Evolutionary conservation across 2,329 filamentous ascomycete species (phyloP), one percentile per base, ranked within the genome.

Genomic region (Emmonsiellopsis sp.): DNA sequence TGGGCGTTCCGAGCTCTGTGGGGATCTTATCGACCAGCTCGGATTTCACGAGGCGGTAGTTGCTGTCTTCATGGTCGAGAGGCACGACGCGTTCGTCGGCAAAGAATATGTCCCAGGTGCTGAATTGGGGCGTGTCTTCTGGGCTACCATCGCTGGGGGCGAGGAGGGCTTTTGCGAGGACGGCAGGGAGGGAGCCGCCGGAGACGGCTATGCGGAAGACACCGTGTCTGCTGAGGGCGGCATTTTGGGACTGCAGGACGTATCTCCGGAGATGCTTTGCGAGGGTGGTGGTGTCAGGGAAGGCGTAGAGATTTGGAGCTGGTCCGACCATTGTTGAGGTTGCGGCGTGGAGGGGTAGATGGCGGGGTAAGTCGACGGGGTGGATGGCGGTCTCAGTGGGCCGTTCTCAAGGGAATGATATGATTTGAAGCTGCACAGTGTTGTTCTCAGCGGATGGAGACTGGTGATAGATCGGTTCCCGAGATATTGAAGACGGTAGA

Each of bases 51-150:
- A 96, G 82, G 56, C 77, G 83, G 74, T 96, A 95, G 76, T 97
- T 98, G 76, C 90, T 95, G 75, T 98, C 92, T 60, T 83, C 80
- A 73, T 97, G 86, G 70, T 93, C 85, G 61, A 96, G 84, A 21
- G 93, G 87, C 51, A 97, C 93, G 62, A 88, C 88, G 65, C 93
- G 88, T 78, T 98, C 93, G 69, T 98, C 93, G 66, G 92, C 92
- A 72, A 96, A 97, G 79, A 97, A 98, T 66, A 98, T 88, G 65
- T 97, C 88, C 93, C 93, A 98, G 71, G 88, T 89, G 68, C 79
- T 77, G 72, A 94, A 95, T 63, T 86, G 77, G 61, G 91, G 73
- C 3, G 75, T 78, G 66, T 90, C 87, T 53, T 84, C 74, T 9
- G 63, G 59, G 39, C 68, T 70, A 48, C 72, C 76, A 56, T 75